Percentiles rank a stretch among this genome's conserved stretches.
phyloP scores from a whole-genome alignment of 768 basidiomycete genomes.

The Naematelia encephala region DNA sequence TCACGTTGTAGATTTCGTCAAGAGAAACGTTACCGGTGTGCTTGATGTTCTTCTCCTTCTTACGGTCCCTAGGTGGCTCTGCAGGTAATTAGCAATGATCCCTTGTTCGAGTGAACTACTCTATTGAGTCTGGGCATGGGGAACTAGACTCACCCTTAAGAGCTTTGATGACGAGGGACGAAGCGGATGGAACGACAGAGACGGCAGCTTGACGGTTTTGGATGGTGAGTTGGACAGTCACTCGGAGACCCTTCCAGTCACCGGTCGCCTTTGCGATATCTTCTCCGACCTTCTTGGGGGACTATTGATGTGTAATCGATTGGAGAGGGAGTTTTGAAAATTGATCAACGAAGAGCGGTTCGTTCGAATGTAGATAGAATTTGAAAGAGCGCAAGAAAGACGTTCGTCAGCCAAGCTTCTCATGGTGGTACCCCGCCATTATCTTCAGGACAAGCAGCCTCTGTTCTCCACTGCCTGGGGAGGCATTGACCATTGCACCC shows the following conservation, averaged over 20 bases:
- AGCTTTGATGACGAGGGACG: constrained; percentile 93
- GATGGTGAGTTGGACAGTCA: constrained; percentile 97
- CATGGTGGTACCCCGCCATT: neutral
- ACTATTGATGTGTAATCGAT: constrained; percentile 56
- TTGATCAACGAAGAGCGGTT: no score
- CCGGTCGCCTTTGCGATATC: constrained; percentile 99
- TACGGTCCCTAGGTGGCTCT: constrained; percentile 99
- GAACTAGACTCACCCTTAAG: constrained; percentile 72
- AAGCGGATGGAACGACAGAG: constrained; percentile 93
- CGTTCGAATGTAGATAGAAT: neutral
- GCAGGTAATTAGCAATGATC: constrained; percentile 13
- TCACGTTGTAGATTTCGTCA: constrained; percentile 78
- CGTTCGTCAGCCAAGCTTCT: neutral
- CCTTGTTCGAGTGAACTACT: neutral
- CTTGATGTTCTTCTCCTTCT: constrained; percentile 99
- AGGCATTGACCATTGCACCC: no score
- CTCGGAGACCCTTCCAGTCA: constrained; percentile 98
- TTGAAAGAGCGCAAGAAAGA: neutral
- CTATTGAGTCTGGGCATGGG: no score
- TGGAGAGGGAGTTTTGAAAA: neutral
- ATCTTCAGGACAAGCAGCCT: no score
- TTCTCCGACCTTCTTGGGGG: constrained; percentile 99
- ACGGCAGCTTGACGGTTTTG: constrained; percentile 99
- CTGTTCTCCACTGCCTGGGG: no score
- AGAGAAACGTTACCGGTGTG: constrained; percentile 90